Conservation (phyloP, 164 flowering plant species). For the Vitis cinerea region DNA sequence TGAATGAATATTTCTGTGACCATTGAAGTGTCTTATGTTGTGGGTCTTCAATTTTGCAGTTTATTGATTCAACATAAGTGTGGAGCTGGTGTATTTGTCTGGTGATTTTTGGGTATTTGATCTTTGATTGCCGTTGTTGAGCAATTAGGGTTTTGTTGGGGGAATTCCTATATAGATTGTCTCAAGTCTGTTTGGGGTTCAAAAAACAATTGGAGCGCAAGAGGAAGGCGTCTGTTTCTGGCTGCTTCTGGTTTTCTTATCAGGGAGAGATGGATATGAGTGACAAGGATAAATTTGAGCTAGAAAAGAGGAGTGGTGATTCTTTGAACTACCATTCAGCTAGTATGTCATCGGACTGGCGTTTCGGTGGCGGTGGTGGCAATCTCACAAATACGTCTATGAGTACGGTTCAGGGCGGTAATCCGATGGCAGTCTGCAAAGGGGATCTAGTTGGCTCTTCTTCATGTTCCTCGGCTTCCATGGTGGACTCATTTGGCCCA, state of each 20-base stretch:
- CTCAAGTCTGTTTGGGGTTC: not conserved
- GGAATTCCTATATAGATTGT: not conserved
- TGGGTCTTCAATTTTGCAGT: constrained; percentile 5
- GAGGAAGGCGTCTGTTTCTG: constrained; percentile 4
- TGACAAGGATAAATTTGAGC: constrained; percentile 42
- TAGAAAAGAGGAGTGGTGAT: constrained; percentile 43
- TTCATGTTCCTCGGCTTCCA: constrained; percentile 55
- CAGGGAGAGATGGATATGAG: constrained; percentile 43
- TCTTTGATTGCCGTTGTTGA: not conserved
- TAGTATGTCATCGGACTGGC: constrained; percentile 56
- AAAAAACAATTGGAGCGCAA: not conserved
- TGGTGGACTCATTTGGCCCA: constrained; percentile 56
- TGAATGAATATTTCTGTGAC: constrained; percentile 3
- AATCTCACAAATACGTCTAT: constrained; percentile 35
- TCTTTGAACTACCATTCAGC: constrained; percentile 36
- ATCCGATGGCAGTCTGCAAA: constrained; percentile 30
- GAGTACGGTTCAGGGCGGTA: constrained; percentile 36
- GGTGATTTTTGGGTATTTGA: constrained; percentile 10
- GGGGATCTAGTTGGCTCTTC: constrained; percentile 41
- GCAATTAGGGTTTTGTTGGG: constrained; percentile 7
- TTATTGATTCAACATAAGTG: not conserved
- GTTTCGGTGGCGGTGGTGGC: constrained; percentile 22
- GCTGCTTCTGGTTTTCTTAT: constrained; percentile 16
- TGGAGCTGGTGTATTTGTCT: not conserved
- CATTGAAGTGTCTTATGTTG: constrained; percentile 3